Percentiles rank a stretch among this genome's conserved stretches.
phyloP scores from a whole-genome alignment of 306 rosid genomes.

The Quercus wislizeni region DNA sequence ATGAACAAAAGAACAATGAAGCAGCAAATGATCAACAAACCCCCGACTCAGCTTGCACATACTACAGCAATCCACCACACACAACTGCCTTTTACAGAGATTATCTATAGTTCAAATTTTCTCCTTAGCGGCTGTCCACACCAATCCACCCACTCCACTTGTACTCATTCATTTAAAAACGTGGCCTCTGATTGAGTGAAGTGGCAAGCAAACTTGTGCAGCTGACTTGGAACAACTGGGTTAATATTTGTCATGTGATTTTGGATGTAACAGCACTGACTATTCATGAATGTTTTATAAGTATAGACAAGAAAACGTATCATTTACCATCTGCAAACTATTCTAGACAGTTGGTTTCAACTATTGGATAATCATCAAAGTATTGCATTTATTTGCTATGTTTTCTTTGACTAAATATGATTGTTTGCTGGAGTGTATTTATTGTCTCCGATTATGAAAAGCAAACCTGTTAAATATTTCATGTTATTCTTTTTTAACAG shows the following conservation, averaged over 20 bases:
- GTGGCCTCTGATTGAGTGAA: not conserved
- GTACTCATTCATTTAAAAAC: not conserved
- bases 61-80: too few species aligned
- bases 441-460: constrained; percentile 5
- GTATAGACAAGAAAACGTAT: not conserved
- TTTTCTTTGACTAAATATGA: not conserved
- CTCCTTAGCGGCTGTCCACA: too few species aligned
- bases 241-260: not conserved
- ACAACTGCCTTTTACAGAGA: too few species aligned
- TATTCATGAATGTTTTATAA: not conserved
- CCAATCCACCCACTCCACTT: too few species aligned
- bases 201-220: not conserved
- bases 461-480: constrained; percentile 15
- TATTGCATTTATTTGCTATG: not conserved
- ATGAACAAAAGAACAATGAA: too few species aligned
- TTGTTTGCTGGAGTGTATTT: constrained; percentile 7
- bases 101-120: too few species aligned
- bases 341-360: not conserved
- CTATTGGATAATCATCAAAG: not conserved
- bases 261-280: not conserved
- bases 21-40: too few species aligned
- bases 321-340: not conserved
- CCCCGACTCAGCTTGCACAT: too few species aligned
- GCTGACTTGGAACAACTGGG: not conserved
- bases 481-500: constrained; percentile 37